Percentiles rank a stretch among this genome's conserved stretches.
Conservation (phyloP, 2,329 filamentous ascomycete species). For the Zasmidium angulare region DNA sequence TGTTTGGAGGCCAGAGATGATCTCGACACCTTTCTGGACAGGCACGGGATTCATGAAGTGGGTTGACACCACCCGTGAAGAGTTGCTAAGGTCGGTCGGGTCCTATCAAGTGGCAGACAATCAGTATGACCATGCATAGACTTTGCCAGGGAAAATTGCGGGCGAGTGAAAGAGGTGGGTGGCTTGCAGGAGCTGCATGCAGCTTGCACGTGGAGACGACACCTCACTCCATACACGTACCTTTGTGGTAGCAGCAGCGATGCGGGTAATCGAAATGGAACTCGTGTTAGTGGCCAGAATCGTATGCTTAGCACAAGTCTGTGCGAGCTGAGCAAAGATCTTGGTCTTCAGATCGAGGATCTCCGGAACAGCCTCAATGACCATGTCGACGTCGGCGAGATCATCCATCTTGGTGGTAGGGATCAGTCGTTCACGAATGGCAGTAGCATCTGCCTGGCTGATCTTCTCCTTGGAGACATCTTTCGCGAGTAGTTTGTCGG, state of each 20-base stretch:
- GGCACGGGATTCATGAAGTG: constrained; percentile 99
- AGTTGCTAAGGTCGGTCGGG: constrained; percentile 74
- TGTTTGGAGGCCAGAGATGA: constrained; percentile 92
- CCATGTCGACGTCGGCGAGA: constrained; percentile 84
- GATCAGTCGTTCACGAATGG: constrained; percentile 67
- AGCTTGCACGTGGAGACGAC: constrained; percentile 2
- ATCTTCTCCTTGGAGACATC: constrained; percentile 86
- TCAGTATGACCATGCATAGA: constrained; percentile 15
- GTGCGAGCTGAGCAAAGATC: constrained; percentile 80
- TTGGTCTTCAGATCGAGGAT: constrained; percentile 82
- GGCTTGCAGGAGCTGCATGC: constrained; percentile 2
- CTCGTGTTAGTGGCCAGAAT: constrained; percentile 97
- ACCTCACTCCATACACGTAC: constrained; percentile 8
- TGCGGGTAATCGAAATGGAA: constrained; percentile 96
- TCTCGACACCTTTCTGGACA: constrained; percentile 94
- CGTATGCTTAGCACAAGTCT: constrained; percentile 78
- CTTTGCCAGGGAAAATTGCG: constrained; percentile 1
- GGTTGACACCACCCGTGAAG: constrained; percentile 87
- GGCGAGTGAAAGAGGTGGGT: not conserved
- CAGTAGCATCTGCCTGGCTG: constrained; percentile 75
- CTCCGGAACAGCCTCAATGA: constrained; percentile 89
- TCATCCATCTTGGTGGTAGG: constrained; percentile 73
- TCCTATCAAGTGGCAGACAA: constrained; percentile 47
- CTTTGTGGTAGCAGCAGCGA: constrained; percentile 78
- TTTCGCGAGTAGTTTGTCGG: constrained; percentile 90